These are phyloP conservation scores for Danielia reshetovae DNA, from an alignment of 805 yeast genomes.

Conservation along the genomic window DNA sequence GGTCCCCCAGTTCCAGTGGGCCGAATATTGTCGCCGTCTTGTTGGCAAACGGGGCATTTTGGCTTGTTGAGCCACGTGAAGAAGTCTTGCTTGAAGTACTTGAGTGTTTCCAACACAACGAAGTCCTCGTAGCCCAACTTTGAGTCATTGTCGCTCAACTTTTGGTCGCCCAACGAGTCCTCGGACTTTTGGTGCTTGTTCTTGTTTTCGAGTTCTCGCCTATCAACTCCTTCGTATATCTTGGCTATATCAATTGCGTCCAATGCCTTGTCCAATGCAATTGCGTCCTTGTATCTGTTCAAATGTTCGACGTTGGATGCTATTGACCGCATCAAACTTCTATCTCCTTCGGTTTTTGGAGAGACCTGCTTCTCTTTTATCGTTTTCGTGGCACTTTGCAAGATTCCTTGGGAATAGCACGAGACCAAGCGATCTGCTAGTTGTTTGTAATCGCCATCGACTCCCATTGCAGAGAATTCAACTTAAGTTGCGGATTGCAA, in stretches of 20 bases:
- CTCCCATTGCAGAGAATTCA: constrained; percentile 7
- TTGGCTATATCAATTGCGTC: constrained; percentile 57
- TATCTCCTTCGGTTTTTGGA: not conserved
- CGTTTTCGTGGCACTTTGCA: constrained; percentile 4
- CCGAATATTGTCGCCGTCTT: constrained; percentile 34
- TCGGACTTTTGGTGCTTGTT: not conserved
- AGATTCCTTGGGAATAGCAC: constrained; percentile 7
- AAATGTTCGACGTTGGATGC: constrained; percentile 4
- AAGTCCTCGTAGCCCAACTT: constrained; percentile 30
- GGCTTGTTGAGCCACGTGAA: constrained; percentile 83
- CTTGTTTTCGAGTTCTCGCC: constrained; percentile 27
- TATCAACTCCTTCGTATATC: constrained; percentile 61
- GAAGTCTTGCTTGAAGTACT: constrained; percentile 65
- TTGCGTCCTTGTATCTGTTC: constrained; percentile 10
- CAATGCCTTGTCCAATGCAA: constrained; percentile 47
- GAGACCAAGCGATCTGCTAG: constrained; percentile 7
- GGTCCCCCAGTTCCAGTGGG: constrained; percentile 41
- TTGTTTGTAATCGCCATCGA: constrained; percentile 7
- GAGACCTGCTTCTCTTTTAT: not conserved
- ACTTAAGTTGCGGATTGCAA: too few species aligned
- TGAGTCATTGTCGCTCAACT: not conserved
- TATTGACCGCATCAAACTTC: constrained; percentile 3
- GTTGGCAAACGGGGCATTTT: constrained; percentile 50
- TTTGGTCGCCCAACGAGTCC: too few species aligned
- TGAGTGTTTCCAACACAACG: constrained; percentile 29